Percentiles rank a stretch among this genome's conserved stretches.
These are phyloP conservation scores for Talaromyces piceae DNA, from an alignment of 2,329 filamentous ascomycete genomes.

Conservation along the genomic window DNA sequence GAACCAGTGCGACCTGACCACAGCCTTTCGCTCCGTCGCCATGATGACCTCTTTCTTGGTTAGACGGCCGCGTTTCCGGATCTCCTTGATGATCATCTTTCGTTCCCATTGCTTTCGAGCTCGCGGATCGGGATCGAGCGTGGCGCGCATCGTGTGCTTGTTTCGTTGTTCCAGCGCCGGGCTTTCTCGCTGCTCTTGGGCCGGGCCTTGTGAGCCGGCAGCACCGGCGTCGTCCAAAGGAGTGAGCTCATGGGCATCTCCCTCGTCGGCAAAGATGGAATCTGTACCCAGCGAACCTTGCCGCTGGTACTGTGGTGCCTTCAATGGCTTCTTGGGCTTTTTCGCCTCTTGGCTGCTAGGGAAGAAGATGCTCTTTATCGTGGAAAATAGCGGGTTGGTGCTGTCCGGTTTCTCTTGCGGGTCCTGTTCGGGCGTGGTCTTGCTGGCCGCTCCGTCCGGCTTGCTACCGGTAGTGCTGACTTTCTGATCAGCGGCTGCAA, in stretches of 20 bases:
- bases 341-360: constrained; percentile 17
- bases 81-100: constrained; percentile 71
- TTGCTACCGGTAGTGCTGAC: too few species aligned
- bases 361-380: constrained; percentile 27
- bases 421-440: constrained; percentile 12
- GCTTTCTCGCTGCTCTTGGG: constrained; percentile 14
- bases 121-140: constrained; percentile 67
- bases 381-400: constrained; percentile 19
- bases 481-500: too few species aligned
- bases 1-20: constrained; percentile 61
- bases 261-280: constrained; percentile 37
- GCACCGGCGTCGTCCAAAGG: constrained; percentile 19
- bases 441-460: constrained; percentile 18
- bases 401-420: not conserved
- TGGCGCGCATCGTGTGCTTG: constrained; percentile 50
- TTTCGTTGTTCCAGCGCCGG: constrained; percentile 33
- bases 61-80: constrained; percentile 61
- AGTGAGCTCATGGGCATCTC: constrained; percentile 18
- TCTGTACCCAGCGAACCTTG: constrained; percentile 29
- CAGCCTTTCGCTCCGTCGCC: constrained; percentile 53
- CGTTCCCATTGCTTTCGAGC: constrained; percentile 69
- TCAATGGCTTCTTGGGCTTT: constrained; percentile 22
- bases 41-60: constrained; percentile 60
- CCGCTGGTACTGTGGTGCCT: constrained; percentile 22
- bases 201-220: constrained; percentile 14